These are phyloP conservation scores for Dictyostelium firmibasis DNA, from an alignment of 78 protist species.

Conservation along the genomic window DNA sequence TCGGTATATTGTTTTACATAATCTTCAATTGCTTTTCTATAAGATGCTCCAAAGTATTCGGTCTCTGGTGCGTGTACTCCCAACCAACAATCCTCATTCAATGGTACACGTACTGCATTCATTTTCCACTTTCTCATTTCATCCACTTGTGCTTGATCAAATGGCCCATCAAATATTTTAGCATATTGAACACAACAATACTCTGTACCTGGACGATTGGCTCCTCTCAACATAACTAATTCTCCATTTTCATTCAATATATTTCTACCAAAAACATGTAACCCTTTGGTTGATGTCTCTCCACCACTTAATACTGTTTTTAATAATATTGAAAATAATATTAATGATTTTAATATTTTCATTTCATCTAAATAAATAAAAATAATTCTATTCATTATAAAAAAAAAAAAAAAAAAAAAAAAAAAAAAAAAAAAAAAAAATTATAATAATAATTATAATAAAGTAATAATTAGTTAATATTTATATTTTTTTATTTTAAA, in stretches of 20 bases:
- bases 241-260: conserved; percentile 26
- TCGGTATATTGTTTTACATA: conserved; percentile 17
- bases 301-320: background rate
- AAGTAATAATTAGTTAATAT: no score
- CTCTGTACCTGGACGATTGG: conserved; percentile 71
- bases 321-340: background rate
- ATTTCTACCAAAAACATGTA: conserved; percentile 26
- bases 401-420: no score
- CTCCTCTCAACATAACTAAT: conserved; percentile 44
- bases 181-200: conserved; percentile 66
- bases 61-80: conserved; percentile 45
- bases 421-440: no score
- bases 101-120: conserved; percentile 57
- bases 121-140: conserved; percentile 56
- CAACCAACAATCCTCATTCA: conserved; percentile 77
- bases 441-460: no score
- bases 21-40: conserved; percentile 9
- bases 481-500: no score
- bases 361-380: background rate
- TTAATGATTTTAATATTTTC: background rate
- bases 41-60: conserved; percentile 29
- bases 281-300: conserved; percentile 37
- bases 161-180: conserved; percentile 63
- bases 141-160: background rate
- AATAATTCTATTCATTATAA: no score